Evolutionary conservation across 2,329 filamentous ascomycete species (phyloP).

Genomic region (Talaromyces sp.): DNA sequence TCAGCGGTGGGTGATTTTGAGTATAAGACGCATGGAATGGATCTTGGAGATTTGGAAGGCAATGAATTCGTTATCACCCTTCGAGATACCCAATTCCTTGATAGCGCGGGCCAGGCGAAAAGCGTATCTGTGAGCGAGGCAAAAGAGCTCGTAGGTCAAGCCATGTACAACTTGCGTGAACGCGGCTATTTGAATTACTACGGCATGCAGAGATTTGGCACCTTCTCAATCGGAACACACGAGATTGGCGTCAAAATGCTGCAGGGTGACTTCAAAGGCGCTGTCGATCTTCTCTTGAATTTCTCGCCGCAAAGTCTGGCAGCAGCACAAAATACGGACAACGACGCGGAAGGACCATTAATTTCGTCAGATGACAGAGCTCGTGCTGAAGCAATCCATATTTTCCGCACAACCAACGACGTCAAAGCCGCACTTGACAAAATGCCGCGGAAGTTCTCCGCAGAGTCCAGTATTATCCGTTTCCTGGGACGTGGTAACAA

Average conservation of each 20-base stretch:
- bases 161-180: constrained; percentile 65
- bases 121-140: constrained; percentile 45
- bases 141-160: constrained; percentile 48
- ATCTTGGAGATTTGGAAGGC: constrained; percentile 77
- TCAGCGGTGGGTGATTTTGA: constrained; percentile 73
- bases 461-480: constrained; percentile 74
- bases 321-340: constrained; percentile 50
- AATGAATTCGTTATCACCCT: constrained; percentile 94
- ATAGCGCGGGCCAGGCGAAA: constrained; percentile 41
- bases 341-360: constrained; percentile 37
- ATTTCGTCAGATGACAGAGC: constrained; percentile 72
- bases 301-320: constrained; percentile 65
- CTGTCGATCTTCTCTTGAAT: constrained; percentile 71
- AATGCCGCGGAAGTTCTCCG: constrained; percentile 76
- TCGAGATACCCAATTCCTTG: constrained; percentile 71
- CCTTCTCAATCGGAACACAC: constrained; percentile 81
- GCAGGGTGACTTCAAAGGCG: constrained; percentile 73
- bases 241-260: constrained; percentile 80
- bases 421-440: constrained; percentile 59
- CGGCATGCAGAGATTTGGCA: constrained; percentile 94
- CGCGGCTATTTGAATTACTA: constrained; percentile 97
- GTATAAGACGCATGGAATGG: constrained; percentile 67
- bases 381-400: constrained; percentile 73
- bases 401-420: constrained; percentile 64
- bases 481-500: constrained; percentile 60